phyloP scores from a whole-genome alignment of 2,329 filamentous ascomycete genomes.

The Aspergillus uvarum region DNA sequence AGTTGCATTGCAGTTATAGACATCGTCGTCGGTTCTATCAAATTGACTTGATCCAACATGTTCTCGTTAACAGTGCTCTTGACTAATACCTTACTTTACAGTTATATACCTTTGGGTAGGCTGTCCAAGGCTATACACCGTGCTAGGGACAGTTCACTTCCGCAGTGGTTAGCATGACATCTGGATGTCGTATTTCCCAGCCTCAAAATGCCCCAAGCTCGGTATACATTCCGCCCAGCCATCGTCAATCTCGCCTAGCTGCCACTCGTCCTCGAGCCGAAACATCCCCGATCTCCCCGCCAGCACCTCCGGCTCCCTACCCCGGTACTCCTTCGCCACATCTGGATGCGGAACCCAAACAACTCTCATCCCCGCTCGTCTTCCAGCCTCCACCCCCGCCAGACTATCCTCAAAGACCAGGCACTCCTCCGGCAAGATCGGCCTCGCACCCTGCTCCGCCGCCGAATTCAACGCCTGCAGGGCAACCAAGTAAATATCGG shows the following conservation, averaged over 20 bases:
- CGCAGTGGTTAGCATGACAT: background rate
- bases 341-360: conserved; percentile 27
- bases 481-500: conserved; percentile 29
- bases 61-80: too few relatives aligned
- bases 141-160: too few relatives aligned
- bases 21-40: too few relatives aligned
- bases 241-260: conserved; percentile 38
- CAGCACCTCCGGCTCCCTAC: conserved; percentile 19
- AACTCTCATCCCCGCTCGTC: conserved; percentile 37
- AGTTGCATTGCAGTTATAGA: too few relatives aligned
- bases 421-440: conserved; percentile 31
- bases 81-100: too few relatives aligned
- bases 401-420: conserved; percentile 39
- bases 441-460: background rate
- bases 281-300: conserved; percentile 28
- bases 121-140: too few relatives aligned
- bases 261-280: conserved; percentile 40
- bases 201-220: conserved; percentile 41
- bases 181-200: conserved; percentile 38
- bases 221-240: conserved; percentile 40
- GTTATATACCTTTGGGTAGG: too few relatives aligned
- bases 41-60: too few relatives aligned
- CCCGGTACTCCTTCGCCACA: conserved; percentile 36
- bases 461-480: conserved; percentile 21
- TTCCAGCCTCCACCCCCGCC: conserved; percentile 32